Evolutionary conservation across 345 rosid species (phyloP).

Genomic region (Arabidopsis arenosa): DNA sequence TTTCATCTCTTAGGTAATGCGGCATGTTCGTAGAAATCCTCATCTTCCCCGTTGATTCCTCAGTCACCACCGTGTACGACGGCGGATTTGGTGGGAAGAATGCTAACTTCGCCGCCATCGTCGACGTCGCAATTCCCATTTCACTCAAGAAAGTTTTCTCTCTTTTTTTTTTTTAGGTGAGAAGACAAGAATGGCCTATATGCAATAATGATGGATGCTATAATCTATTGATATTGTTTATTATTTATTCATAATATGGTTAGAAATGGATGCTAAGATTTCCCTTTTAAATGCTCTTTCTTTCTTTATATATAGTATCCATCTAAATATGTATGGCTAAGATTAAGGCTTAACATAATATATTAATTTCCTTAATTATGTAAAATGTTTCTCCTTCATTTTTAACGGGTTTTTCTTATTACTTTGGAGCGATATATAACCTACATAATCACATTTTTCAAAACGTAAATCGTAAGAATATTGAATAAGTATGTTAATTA

Average conservation of each 20-base stretch:
- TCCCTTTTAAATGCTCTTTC: constrained; percentile 11
- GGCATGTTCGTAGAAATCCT: constrained; percentile 51
- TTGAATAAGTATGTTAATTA: neutral
- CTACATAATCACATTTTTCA: constrained; percentile 7
- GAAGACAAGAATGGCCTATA: constrained; percentile 24
- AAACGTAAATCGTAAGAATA: neutral
- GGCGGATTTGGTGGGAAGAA: constrained; percentile 96
- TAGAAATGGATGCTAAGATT: constrained; percentile 20
- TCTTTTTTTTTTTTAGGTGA: neutral
- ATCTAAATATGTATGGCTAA: constrained; percentile 7
- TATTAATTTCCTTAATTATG: constrained; percentile 24
- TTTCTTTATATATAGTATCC: constrained; percentile 1
- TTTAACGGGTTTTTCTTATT: neutral
- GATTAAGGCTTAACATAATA: constrained; percentile 36
- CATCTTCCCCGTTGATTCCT: constrained; percentile 65
- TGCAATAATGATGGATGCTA: constrained; percentile 25
- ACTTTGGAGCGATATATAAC: neutral
- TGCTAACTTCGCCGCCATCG: constrained; percentile 90
- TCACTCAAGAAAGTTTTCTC: constrained; percentile 9
- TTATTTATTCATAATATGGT: constrained; percentile 17
- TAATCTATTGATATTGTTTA: constrained; percentile 19
- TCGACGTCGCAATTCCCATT: constrained; percentile 87
- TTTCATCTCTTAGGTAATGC: constrained; percentile 58
- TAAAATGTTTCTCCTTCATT: neutral
- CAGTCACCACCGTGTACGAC: constrained; percentile 61